phyloP scores from a whole-genome alignment of 345 rosid species.

The Anacardium occidentale region DNA sequence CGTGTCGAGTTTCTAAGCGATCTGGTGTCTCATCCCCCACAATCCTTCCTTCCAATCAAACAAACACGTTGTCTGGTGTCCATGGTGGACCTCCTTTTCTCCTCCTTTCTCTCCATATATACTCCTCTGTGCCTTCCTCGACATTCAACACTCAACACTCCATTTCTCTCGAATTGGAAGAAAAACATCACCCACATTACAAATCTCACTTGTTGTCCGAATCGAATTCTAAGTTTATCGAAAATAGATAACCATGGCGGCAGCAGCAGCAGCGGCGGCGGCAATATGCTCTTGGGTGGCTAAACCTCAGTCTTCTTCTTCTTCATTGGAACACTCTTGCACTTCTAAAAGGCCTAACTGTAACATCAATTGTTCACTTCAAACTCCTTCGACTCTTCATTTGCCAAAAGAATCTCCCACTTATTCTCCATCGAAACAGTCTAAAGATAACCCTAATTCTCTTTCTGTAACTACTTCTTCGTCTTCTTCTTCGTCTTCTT shows the following conservation, averaged over 20 bases:
- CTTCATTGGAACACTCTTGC: conserved; percentile 26
- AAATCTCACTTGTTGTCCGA: not conserved
- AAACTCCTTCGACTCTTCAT: conserved; percentile 51
- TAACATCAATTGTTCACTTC: conserved; percentile 43
- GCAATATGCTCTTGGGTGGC: conserved; percentile 16
- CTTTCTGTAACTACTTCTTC: too few relatives aligned
- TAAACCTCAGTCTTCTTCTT: conserved; percentile 17
- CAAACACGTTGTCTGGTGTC: conserved; percentile 30
- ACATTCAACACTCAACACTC: not conserved
- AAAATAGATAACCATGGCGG: conserved; percentile 21
- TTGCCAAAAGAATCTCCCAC: conserved; percentile 41
- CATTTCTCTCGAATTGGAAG: too few relatives aligned
- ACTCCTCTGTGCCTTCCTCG: not conserved
- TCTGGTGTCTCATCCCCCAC: not conserved
- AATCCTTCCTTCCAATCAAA: not conserved
- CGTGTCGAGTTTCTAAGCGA: too few relatives aligned
- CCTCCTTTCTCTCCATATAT: conserved; percentile 20
- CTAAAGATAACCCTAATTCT: conserved; percentile 4
- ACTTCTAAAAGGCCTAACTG: not conserved
- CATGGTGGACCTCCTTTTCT: not conserved
- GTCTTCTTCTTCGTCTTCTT: not conserved
- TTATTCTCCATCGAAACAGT: conserved; percentile 21
- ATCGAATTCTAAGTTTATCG: not conserved
- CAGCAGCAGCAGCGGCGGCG: conserved; percentile 13
- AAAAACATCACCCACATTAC: not conserved